phyloP scores from a whole-genome alignment of 2,329 filamentous ascomycete species.

The Cladosporium sp. region DNA sequence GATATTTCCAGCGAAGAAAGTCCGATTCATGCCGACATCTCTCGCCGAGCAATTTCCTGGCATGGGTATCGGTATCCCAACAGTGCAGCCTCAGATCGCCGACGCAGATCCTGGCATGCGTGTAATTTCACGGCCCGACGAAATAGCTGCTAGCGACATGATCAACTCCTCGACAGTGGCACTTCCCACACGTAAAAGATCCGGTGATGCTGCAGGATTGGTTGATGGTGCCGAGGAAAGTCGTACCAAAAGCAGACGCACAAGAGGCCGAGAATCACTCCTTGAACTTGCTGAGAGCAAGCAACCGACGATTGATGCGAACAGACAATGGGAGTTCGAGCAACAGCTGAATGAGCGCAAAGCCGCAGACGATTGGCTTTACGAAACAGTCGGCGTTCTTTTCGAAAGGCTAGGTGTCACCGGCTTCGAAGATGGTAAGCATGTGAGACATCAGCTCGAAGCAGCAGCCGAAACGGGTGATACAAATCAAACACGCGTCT shows the following conservation, averaged over 20 bases:
- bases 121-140: constrained; percentile 9
- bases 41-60: constrained; percentile 36
- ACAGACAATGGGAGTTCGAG: constrained; percentile 55
- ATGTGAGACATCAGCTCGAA: constrained; percentile 33
- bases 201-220: constrained; percentile 59
- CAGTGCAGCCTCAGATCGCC: constrained; percentile 34
- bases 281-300: constrained; percentile 47
- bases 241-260: constrained; percentile 60
- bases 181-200: constrained; percentile 57
- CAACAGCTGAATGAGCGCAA: constrained; percentile 55
- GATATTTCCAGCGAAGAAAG: background rate
- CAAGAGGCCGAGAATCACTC: constrained; percentile 60
- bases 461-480: constrained; percentile 12
- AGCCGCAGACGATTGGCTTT: constrained; percentile 59
- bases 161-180: constrained; percentile 32
- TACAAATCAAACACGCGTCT: background rate
- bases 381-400: constrained; percentile 54
- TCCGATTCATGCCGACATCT: constrained; percentile 21
- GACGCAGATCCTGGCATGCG: constrained; percentile 30
- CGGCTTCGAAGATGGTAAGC: constrained; percentile 31
- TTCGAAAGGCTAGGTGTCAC: constrained; percentile 54
- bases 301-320: constrained; percentile 44
- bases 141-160: constrained; percentile 27
- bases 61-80: constrained; percentile 32
- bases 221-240: constrained; percentile 58